A percentile compares a stretch with the other conserved stretches of the same genome.
These are phyloP conservation scores for Antrodiella citrinella DNA, from an alignment of 768 basidiomycete genomes.

Conservation along the genomic window DNA sequence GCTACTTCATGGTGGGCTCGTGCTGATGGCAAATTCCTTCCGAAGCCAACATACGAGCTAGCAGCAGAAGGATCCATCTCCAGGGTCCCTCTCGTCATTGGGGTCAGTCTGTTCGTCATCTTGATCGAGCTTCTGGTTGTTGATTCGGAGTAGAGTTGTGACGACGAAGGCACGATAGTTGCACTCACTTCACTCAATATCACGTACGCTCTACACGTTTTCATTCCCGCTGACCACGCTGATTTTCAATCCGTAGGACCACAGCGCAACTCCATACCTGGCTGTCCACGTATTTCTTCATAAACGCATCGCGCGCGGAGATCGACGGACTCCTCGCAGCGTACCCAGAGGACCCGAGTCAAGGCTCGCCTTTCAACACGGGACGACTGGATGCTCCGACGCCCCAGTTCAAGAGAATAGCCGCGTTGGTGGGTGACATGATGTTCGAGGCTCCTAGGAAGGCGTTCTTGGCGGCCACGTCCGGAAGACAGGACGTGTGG, in stretches of 20 bases:
- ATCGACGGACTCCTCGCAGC: conserved; percentile 12
- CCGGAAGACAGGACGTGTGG: not conserved
- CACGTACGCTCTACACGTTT: conserved; percentile 13
- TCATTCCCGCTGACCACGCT: not conserved
- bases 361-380: conserved; percentile 51
- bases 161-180: conserved; percentile 50
- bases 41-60: conserved; percentile 11
- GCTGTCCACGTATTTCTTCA: conserved; percentile 16
- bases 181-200: conserved; percentile 21
- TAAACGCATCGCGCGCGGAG: conserved; percentile 9
- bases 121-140: too few species aligned
- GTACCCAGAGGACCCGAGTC: conserved; percentile 27
- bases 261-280: conserved; percentile 10
- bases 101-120: conserved; percentile 12
- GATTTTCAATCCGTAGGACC: conserved; percentile 11
- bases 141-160: conserved; percentile 29
- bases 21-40: not conserved
- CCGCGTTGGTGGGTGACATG: conserved; percentile 42
- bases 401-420: conserved; percentile 45
- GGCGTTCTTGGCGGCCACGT: not conserved
- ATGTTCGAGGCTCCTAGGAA: conserved; percentile 37
- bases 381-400: conserved; percentile 34
- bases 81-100: conserved; percentile 40
- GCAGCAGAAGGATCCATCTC: conserved; percentile 38
- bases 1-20: not conserved